Base-by-base conservation (phyloP, 257 asterid species). In the Petunia secreta region DNA sequence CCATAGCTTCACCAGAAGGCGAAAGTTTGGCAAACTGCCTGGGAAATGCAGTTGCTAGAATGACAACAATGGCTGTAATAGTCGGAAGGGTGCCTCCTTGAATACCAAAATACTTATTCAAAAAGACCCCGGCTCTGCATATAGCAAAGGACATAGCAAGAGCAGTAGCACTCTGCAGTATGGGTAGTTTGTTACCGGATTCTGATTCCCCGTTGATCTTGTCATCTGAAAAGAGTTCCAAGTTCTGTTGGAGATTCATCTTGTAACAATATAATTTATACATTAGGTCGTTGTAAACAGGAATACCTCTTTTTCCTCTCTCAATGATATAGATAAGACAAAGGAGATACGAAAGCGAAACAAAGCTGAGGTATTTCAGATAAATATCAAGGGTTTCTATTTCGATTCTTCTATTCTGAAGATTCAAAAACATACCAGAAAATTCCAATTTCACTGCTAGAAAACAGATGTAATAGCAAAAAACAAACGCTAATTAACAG, bases 1-100 rank as follows among this genome's bases (percentile, higher is more conserved):
- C 98, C 96, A 94, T 90, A 79, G 97, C 97, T 84, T 94, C 98
- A 34, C 98, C 97, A 57, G 98, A 89, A 46, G 98, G 97, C 8
- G 98, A 96, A 43, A 94, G 95, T 82, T 91, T 85, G 13, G 92
- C 88, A 83, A 94, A 93, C 85, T 89, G 93, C 60, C 80, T 85
- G 3, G 98, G 98, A 76, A 94, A 88, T 4, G 79, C 59, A 3
- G 98, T 93, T 65, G 98, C 98, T 64, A 94, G 84, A 84, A 90
- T 36, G 76, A 94, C 97, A 65, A 90, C 91, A 3, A 93, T 91
- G 37, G 97, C 98, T 3, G 98, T 94, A 79, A 93, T 79, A 64
- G 87, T 93, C 40, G 98, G 98, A 84, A 93, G 95, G 83, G 74
- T 86, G 66, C 98, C 98, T 74, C 98, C 98, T 89, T 85, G 91